phyloP scores from a whole-genome alignment of 2,329 filamentous ascomycete genomes.

The Aspergillus persii region DNA sequence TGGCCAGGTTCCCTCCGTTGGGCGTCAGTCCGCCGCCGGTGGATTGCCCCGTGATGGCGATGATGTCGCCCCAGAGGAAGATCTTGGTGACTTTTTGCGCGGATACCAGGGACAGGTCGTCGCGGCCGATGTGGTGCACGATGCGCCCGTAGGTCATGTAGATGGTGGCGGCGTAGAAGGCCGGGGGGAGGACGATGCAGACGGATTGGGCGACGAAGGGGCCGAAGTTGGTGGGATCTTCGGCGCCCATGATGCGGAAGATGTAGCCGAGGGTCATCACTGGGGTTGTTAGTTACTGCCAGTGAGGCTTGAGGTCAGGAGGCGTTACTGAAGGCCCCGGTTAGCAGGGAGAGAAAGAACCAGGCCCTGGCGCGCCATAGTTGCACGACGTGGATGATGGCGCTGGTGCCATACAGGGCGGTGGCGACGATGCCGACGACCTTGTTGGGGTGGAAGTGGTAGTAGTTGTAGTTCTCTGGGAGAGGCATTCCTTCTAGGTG shows the following conservation, averaged over 20 bases:
- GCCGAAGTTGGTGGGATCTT: neutral
- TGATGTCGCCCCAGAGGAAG: constrained; percentile 9
- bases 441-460: neutral
- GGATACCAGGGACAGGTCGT: constrained; percentile 6
- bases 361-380: constrained; percentile 3
- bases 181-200: constrained; percentile 14
- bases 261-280: constrained; percentile 12
- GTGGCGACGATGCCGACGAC: neutral
- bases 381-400: constrained; percentile 6
- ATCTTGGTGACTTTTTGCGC: constrained; percentile 12
- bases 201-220: constrained; percentile 9
- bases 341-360: constrained; percentile 11
- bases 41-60: constrained; percentile 5
- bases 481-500: neutral
- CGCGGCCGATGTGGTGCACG: constrained; percentile 1
- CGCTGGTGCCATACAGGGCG: constrained; percentile 1
- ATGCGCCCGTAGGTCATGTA: constrained; percentile 19
- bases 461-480: neutral
- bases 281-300: neutral
- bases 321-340: constrained; percentile 2
- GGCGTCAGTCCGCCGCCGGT: constrained; percentile 7
- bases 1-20: neutral
- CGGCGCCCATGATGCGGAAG: constrained; percentile 6
- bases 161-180: constrained; percentile 26
- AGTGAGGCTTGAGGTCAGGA: too few relatives aligned